phyloP scores from a whole-genome alignment of 352 stramenopile species.

The Phytopythium mirpurense region DNA sequence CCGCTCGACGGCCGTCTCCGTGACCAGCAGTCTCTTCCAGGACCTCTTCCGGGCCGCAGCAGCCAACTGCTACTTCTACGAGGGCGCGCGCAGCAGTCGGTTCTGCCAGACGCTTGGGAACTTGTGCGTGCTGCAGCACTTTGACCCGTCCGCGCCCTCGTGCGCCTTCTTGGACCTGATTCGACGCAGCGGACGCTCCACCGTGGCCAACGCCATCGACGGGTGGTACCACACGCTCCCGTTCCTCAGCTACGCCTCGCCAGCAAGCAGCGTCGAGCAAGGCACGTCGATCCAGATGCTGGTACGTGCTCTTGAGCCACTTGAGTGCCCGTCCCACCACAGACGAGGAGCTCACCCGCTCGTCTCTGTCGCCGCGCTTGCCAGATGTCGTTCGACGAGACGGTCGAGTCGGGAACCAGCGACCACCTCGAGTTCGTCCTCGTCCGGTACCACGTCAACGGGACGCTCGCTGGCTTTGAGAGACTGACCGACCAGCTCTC shows the following conservation, averaged over 20 bases:
- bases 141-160: constrained; percentile 45
- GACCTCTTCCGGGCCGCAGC: constrained; percentile 74
- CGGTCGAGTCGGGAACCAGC: constrained; percentile 25
- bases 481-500: constrained; percentile 72
- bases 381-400: constrained; percentile 81
- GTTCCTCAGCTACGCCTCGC: constrained; percentile 84
- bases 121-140: constrained; percentile 92
- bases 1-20: constrained; percentile 19
- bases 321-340: not conserved
- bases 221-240: constrained; percentile 80
- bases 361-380: not conserved
- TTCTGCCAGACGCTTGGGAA: constrained; percentile 90
- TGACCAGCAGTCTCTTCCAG: constrained; percentile 63
- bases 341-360: not conserved
- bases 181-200: constrained; percentile 41
- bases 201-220: constrained; percentile 36
- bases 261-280: constrained; percentile 49
- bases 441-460: constrained; percentile 85
- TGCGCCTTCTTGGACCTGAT: constrained; percentile 81
- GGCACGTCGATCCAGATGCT: constrained; percentile 72
- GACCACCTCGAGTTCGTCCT: constrained; percentile 85
- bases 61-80: constrained; percentile 87
- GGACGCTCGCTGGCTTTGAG: constrained; percentile 73
- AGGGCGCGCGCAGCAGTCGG: constrained; percentile 43
- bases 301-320: constrained; percentile 14